phyloP scores from a whole-genome alignment of 2,329 filamentous ascomycete species.

The Huntiella decipiens region DNA sequence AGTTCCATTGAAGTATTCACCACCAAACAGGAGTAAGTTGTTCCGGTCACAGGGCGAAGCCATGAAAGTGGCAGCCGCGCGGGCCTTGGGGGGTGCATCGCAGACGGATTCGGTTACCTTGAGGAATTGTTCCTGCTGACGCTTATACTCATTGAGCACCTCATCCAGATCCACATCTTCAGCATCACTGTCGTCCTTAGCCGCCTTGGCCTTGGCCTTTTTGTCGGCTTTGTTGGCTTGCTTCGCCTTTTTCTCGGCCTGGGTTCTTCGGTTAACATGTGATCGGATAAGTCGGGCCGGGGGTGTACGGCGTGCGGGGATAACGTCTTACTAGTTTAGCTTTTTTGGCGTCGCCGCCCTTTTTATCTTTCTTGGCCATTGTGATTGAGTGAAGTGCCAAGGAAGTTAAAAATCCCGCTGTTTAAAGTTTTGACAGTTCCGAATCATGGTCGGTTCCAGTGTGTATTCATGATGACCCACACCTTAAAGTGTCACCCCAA shows the following conservation, averaged over 20 bases:
- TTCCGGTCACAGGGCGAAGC: constrained; percentile 73
- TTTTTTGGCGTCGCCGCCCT: constrained; percentile 27
- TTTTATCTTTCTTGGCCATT: constrained; percentile 36
- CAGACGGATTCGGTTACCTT: constrained; percentile 72
- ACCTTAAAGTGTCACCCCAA: too few relatives aligned
- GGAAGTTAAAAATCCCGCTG: too few relatives aligned
- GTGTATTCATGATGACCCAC: too few relatives aligned
- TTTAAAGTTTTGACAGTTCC: too few relatives aligned
- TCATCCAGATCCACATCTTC: constrained; percentile 88
- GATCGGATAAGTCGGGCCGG: not conserved
- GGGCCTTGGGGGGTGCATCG: constrained; percentile 53
- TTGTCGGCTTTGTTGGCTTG: constrained; percentile 82
- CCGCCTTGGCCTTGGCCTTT: constrained; percentile 51
- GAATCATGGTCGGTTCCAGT: too few relatives aligned
- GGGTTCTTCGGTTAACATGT: constrained; percentile 1
- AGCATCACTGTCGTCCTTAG: constrained; percentile 69
- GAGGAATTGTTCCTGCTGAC: constrained; percentile 81
- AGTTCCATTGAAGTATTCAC: constrained; percentile 88
- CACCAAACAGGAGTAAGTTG: constrained; percentile 79
- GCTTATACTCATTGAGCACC: constrained; percentile 81
- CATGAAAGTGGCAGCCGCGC: constrained; percentile 64
- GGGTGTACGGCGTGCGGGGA: constrained; percentile 3
- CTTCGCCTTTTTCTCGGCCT: constrained; percentile 51
- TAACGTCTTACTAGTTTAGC: constrained; percentile 25
- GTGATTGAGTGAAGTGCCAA: too few relatives aligned